Evolutionary conservation across 306 rosid species (phyloP).

Genomic region (Datisca glomerata): DNA sequence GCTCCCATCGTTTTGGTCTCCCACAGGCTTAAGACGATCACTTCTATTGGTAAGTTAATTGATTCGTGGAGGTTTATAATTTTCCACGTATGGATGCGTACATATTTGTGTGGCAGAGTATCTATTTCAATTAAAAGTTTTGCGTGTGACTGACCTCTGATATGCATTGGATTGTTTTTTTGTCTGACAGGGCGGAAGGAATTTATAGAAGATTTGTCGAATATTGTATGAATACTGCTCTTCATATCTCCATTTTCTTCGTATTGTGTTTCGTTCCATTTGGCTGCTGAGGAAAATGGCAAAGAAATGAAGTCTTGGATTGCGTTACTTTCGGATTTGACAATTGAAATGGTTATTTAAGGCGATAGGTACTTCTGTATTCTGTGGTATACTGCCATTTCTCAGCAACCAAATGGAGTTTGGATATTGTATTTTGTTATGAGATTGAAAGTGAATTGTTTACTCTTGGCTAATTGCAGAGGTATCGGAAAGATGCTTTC

Average conservation of each 20-base stretch:
- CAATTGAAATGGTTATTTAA: no score
- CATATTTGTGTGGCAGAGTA: neutral
- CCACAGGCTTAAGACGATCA: constrained; percentile 30
- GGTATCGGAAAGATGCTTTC: constrained; percentile 41
- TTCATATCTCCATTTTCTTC: constrained; percentile 9
- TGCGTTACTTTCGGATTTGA: no score
- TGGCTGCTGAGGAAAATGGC: constrained; percentile 11
- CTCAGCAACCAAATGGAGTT: constrained; percentile 12
- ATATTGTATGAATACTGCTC: constrained; percentile 50
- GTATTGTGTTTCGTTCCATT: neutral
- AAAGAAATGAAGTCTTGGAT: constrained; percentile 4
- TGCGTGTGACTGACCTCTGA: constrained; percentile 14
- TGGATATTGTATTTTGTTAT: constrained; percentile 5
- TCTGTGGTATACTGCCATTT: no score
- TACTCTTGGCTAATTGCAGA: constrained; percentile 46
- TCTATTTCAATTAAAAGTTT: no score
- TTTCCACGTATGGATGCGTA: neutral
- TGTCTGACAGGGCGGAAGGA: constrained; percentile 48
- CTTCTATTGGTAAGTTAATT: constrained; percentile 30
- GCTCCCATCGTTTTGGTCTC: constrained; percentile 72
- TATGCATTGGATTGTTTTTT: constrained; percentile 11
- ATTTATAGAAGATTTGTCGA: constrained; percentile 55
- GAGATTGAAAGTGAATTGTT: constrained; percentile 20
- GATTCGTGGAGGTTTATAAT: neutral
- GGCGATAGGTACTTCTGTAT: no score